These are phyloP conservation scores for Nematodospora anomalae DNA, from an alignment of 1,139 yeast species.

Conservation along the genomic window DNA sequence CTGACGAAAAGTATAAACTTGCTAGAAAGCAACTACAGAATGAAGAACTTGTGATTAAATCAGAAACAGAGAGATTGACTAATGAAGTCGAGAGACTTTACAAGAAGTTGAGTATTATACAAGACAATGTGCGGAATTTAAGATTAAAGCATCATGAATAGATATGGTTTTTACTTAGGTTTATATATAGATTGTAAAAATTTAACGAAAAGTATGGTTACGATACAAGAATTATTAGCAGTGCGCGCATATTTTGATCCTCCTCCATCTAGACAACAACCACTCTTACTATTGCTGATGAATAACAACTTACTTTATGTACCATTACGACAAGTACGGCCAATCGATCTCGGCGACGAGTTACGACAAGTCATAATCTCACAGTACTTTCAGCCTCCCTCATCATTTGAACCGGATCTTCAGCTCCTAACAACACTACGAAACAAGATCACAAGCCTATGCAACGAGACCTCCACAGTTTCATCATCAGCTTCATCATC, in stretches of 20 bases:
- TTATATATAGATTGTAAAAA: too few relatives aligned
- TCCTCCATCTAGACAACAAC: neutral
- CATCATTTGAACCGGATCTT: conserved; percentile 56
- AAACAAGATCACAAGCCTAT: conserved; percentile 22
- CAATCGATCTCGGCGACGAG: conserved; percentile 44
- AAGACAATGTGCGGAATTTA: neutral
- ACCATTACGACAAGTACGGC: conserved; percentile 55
- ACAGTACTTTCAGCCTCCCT: conserved; percentile 67
- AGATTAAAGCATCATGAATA: neutral
- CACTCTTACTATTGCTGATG: conserved; percentile 17
- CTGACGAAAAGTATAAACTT: conserved; percentile 7
- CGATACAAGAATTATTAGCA: neutral
- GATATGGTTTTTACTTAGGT: too few relatives aligned
- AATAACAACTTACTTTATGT: conserved; percentile 44
- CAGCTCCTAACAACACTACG: conserved; percentile 33
- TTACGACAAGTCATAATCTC: conserved; percentile 52
- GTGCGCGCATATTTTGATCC: neutral
- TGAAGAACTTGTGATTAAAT: conserved; percentile 5
- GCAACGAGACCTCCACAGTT: conserved; percentile 17
- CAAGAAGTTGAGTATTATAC: neutral
- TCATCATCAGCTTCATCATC: neutral
- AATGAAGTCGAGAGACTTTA: conserved; percentile 4
- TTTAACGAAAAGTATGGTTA: too few relatives aligned
- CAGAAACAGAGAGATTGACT: conserved; percentile 6
- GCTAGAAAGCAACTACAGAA: conserved; percentile 1